Conservation (phyloP, 768 basidiomycete species). For the Dentipellis fragilis region DNA sequence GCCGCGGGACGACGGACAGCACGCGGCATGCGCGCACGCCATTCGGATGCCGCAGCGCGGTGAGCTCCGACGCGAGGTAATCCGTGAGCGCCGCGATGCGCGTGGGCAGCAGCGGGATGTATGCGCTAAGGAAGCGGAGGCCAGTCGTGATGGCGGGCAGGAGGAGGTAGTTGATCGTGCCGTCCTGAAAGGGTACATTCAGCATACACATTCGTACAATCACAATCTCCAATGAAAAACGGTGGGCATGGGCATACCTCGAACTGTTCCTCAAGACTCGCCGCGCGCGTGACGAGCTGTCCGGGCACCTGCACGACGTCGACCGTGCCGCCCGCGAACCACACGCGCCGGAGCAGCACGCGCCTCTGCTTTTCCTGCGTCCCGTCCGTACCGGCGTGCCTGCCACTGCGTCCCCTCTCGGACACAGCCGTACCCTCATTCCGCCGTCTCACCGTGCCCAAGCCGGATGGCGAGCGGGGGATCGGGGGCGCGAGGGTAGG, state of each 20-base stretch:
- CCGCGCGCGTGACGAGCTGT: conserved; percentile 47
- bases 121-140: conserved; percentile 65
- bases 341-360: conserved; percentile 19
- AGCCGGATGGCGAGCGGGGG: background rate
- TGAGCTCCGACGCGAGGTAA: conserved; percentile 47
- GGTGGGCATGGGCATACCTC: conserved; percentile 45
- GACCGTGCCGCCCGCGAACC: conserved; percentile 81
- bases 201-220: no score
- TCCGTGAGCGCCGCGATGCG: conserved; percentile 63
- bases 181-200: no score
- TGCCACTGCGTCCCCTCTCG: background rate
- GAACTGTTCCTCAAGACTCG: conserved; percentile 59
- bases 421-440: no score
- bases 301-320: conserved; percentile 81
- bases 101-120: conserved; percentile 69
- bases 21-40: conserved; percentile 56
- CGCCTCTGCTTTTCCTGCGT: background rate
- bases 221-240: no score
- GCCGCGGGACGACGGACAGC: conserved; percentile 54
- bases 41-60: conserved; percentile 46
- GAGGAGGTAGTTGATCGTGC: conserved; percentile 74
- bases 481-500: background rate
- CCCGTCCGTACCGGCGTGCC: background rate
- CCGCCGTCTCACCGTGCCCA: no score
- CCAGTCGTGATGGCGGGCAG: conserved; percentile 74